Evolutionary conservation across 164 flowering plant species (phyloP).

Genomic region (Dillenia turbinata): DNA sequence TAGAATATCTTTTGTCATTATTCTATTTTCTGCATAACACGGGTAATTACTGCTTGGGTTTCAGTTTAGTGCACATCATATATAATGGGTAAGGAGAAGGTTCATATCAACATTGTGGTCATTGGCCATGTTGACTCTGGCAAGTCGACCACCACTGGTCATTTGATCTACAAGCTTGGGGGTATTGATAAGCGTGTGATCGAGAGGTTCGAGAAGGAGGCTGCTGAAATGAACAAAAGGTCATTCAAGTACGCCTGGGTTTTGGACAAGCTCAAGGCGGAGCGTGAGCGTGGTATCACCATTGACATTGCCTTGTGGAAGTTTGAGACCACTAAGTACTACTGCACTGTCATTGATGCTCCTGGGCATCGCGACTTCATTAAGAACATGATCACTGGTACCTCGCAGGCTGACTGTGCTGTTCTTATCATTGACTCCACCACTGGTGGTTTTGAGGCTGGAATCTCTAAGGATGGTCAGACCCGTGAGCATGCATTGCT

Average conservation of each 20-base stretch:
- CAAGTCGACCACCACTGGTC: conserved; percentile 41
- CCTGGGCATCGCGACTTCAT: conserved; percentile 33
- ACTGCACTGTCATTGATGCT: conserved; percentile 35
- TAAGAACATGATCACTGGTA: conserved; percentile 28
- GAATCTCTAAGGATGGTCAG: conserved; percentile 29
- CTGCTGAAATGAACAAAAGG: conserved; percentile 26
- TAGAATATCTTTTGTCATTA: too few species aligned
- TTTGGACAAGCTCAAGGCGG: too few species aligned
- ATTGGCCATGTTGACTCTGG: conserved; percentile 52
- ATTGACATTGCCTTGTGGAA: too few species aligned
- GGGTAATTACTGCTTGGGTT: not conserved
- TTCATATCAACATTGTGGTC: conserved; percentile 33
- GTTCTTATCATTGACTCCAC: conserved; percentile 39
- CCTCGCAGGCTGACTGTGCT: conserved; percentile 39
- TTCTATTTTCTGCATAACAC: too few species aligned
- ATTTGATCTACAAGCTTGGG: conserved; percentile 38
- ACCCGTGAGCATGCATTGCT: conserved; percentile 32
- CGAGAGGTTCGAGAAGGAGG: conserved; percentile 25
- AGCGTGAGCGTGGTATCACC: too few species aligned
- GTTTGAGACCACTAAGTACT: not conserved
- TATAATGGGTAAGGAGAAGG: conserved; percentile 41
- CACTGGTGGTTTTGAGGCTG: conserved; percentile 19
- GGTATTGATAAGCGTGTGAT: conserved; percentile 36
- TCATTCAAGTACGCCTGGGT: conserved; percentile 15
- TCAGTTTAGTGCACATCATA: not conserved